Evolutionary conservation across 1,284 basidiomycete species (phyloP), one percentile per base, ranked within the genome.

Genomic region (Gomphus bonarii): DNA sequence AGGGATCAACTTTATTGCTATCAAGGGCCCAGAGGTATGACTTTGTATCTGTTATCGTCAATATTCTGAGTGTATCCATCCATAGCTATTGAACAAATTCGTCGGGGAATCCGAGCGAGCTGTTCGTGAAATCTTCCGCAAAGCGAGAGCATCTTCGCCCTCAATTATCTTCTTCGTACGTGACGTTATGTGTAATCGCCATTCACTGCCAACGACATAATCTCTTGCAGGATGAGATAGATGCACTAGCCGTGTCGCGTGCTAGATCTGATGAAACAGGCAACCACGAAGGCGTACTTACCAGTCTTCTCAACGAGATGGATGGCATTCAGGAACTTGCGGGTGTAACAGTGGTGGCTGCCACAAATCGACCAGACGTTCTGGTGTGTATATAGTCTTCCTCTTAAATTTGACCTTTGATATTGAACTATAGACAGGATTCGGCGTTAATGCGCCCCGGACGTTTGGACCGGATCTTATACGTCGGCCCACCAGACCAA

Each of bases 61-160:
- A 25, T 4, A 4, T 25, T 25, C 25, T 25, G 25, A 25, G 25
- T 25, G 25, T 25, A 4, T 25, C 25, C 25, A 25, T 1, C 20
- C 20, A 12, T 64, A 95, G 91, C 78, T 98, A 1, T 72, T 98
- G 57, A 98, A 89, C 74, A 99, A 99, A 72, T 99, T 88, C 64
- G 92, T 99, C 4, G 97, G 97, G 43, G 97, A 99, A 71, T 97
- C 92, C 0, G 97, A 99, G 70, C 80, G 91, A 35, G 91, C 93
- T 0, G 88, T 99, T 5, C 80, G 97, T 30, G 95, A 99, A 64
- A 87, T 97, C 50, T 99, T 99, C 71, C 77, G 90, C 53, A 98
- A 97, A 71, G 97, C 97, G 0, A 80, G 95, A 36, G 89, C 90
- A 0, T 94, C 93, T 0, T 81, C 95, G 0, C 97, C 97, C 0